These are phyloP conservation scores for Penicillium sp. DNA, from an alignment of 2,329 filamentous ascomycete genomes.

Conservation along the genomic window DNA sequence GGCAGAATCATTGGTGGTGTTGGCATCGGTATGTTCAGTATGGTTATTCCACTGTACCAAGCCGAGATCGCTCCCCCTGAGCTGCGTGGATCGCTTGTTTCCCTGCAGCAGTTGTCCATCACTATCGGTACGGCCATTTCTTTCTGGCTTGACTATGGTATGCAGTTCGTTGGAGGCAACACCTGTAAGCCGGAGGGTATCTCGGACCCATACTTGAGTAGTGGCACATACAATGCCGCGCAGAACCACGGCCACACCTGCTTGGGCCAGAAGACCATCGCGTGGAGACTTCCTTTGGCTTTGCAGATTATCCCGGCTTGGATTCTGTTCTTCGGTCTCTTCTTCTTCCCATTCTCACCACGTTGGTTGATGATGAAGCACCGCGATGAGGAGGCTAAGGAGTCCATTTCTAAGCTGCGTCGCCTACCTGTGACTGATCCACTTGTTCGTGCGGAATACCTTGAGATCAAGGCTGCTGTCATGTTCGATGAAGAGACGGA, in stretches of 20 bases:
- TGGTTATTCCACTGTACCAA: constrained; percentile 34
- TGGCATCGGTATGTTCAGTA: constrained; percentile 33
- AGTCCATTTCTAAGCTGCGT: constrained; percentile 64
- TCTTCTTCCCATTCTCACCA: constrained; percentile 77
- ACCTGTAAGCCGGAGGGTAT: constrained; percentile 15
- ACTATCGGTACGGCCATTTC: constrained; percentile 57
- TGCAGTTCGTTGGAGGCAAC: constrained; percentile 49
- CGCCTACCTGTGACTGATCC: constrained; percentile 63
- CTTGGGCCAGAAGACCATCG: constrained; percentile 58
- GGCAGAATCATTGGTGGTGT: constrained; percentile 32
- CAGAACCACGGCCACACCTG: constrained; percentile 65
- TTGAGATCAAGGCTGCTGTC: constrained; percentile 79
- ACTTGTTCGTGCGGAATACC: constrained; percentile 70
- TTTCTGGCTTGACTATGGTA: constrained; percentile 57
- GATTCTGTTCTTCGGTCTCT: constrained; percentile 69
- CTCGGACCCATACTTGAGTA: constrained; percentile 3
- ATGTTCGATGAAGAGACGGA: constrained; percentile 73
- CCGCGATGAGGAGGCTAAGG: constrained; percentile 66
- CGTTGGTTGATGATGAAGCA: constrained; percentile 72
- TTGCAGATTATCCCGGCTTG: constrained; percentile 63
- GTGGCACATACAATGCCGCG: constrained; percentile 58
- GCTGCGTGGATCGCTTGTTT: constrained; percentile 65
- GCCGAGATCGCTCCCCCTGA: constrained; percentile 55
- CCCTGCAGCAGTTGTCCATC: constrained; percentile 64
- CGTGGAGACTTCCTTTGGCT: constrained; percentile 50